Base-by-base conservation (phyloP, 1,139 yeast genomes). In the Suhomyces bribrorum region DNA sequence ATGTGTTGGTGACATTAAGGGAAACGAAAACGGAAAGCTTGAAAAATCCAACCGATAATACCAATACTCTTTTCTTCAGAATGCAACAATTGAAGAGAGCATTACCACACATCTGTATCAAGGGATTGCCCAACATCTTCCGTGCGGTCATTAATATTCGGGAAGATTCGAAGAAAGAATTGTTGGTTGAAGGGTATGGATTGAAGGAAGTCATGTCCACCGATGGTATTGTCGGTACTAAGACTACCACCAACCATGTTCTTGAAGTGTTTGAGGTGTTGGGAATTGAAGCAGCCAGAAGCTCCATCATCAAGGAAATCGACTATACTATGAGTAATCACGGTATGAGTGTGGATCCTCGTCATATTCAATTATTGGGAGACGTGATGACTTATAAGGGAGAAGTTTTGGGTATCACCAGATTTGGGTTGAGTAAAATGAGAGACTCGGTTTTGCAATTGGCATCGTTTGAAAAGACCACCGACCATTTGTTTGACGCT, bases 281-380 rank as follows among this genome's bases (percentile, higher is more conserved):
- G 47, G 99, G 99, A 56, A 94, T 94, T 49, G 99, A 94, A 62
- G 99, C 99, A 1, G 98, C 98, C 1, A 77, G 99, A 62, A 73
- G 89, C 0, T 83, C 95, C 50, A 94, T 94, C 59, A 86, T 92
- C 57, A 83, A 83, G 48, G 98, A 94, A 70, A 92, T 94, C 61
- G 96, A 88, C 61, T 89, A 90, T 57, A 94, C 98, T 40, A 94
- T 94, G 99, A 83, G 95, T 63, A 88, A 89, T 64, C 98, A 94
- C 73, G 98, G 98, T 65, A 94, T 94, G 98, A 87, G 95, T 62
- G 97, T 94, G 41, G 99, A 94, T 73, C 98, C 98, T 47, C 95
- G 99, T 73, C 99, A 94, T 66, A 89, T 94, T 61, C 98, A 92
- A 68, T 71, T 94, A 37, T 70, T 94, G 47, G 98, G 98, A 47